phyloP scores from a whole-genome alignment of 306 rosid genomes.

The Malus asiatica region DNA sequence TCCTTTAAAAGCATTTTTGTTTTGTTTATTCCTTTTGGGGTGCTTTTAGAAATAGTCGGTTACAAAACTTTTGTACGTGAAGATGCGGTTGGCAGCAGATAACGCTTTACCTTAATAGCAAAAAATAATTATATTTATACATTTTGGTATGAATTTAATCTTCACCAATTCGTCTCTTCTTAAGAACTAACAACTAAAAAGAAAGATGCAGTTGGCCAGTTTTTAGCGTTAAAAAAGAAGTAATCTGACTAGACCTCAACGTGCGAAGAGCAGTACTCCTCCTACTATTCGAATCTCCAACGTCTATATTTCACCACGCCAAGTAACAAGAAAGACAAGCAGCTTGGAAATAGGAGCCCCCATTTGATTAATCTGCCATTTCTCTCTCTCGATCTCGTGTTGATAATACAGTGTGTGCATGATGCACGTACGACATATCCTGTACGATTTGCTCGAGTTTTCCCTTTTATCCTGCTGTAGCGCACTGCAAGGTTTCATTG shows the following conservation, averaged over 20 bases:
- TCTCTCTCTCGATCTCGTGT: background rate
- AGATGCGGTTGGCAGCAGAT: no score
- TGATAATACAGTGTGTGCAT: no score
- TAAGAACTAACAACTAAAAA: no score
- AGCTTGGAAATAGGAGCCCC: slow-evolving; percentile 23
- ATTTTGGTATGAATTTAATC: no score
- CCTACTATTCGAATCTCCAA: slow-evolving; percentile 16
- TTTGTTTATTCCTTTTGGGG: background rate
- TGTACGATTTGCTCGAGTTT: background rate
- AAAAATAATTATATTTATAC: no score
- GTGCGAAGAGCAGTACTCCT: background rate
- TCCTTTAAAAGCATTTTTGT: background rate
- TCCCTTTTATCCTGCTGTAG: background rate
- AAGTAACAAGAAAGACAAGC: slow-evolving; percentile 10
- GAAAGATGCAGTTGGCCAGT: background rate
- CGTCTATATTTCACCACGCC: slow-evolving; percentile 25
- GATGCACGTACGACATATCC: background rate
- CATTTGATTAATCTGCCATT: background rate
- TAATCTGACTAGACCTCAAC: slow-evolving; percentile 15
- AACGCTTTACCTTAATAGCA: no score
- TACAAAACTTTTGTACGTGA: background rate
- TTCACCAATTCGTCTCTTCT: no score
- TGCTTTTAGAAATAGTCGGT: background rate
- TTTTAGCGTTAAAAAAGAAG: background rate
- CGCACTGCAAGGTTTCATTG: background rate